These are phyloP conservation scores for Clavariopsis aquatica DNA, from an alignment of 495 filamentous ascomycete genomes.

Conservation along the genomic window DNA sequence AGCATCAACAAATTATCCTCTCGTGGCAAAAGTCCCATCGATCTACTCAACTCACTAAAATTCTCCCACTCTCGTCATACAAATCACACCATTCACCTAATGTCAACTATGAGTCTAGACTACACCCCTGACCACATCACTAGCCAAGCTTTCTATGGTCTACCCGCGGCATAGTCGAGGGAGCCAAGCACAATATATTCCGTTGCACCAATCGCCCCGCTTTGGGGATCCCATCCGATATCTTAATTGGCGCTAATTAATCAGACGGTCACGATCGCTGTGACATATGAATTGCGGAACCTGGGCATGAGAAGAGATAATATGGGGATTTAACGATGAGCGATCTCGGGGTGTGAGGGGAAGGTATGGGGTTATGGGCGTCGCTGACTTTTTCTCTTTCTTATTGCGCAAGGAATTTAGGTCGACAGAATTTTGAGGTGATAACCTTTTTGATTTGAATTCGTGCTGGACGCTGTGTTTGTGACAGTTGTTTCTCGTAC, in stretches of 20 bases:
- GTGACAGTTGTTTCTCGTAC: no score
- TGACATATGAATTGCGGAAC: background rate
- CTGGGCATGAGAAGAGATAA: background rate
- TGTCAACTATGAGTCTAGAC: background rate
- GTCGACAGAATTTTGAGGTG: no score
- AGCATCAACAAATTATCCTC: background rate
- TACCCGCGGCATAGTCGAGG: conserved; percentile 11
- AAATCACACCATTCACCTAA: background rate
- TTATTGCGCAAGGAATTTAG: no score
- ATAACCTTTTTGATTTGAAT: no score
- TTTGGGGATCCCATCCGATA: background rate
- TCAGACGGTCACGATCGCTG: conserved; percentile 6
- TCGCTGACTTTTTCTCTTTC: no score
- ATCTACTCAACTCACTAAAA: background rate
- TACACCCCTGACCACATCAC: background rate
- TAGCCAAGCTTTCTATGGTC: conserved; percentile 25
- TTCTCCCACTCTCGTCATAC: background rate
- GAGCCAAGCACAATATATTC: background rate
- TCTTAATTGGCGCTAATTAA: conserved; percentile 6
- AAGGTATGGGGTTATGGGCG: background rate
- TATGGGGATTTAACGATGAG: conserved; percentile 1
- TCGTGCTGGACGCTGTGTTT: no score
- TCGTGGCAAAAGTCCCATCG: background rate
- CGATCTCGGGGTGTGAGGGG: background rate
- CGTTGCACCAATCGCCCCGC: background rate